Percentiles rank a stretch among this genome's conserved stretches.
Conservation (phyloP, 129 eudicot species). For the Escallonia herrerae region DNA sequence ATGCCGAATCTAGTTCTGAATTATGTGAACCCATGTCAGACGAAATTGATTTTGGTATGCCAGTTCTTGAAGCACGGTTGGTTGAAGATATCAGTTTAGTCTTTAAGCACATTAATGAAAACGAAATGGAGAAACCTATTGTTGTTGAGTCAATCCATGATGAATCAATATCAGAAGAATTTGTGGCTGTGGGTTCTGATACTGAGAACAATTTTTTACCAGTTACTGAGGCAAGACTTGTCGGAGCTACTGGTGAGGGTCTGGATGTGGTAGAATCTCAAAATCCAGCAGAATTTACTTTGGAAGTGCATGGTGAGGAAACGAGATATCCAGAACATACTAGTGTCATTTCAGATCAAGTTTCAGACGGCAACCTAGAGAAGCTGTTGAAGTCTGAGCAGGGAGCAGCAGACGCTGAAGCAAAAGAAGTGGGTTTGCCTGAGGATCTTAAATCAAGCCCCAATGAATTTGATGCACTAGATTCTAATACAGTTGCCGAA, state of each 20-base stretch:
- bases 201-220: neutral
- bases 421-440: conserved; percentile 8
- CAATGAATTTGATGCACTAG: conserved; percentile 5
- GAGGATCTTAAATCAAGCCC: conserved; percentile 13
- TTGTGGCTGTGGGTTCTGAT: conserved; percentile 4
- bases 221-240: conserved; percentile 2
- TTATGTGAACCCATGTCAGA: conserved; percentile 3
- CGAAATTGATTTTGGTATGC: conserved; percentile 12
- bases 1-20: conserved; percentile 1
- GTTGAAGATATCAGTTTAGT: conserved; percentile 21
- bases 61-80: conserved; percentile 23
- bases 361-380: conserved; percentile 3
- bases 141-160: conserved; percentile 9
- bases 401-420: conserved; percentile 2
- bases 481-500: conserved; percentile 7
- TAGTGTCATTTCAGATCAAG: neutral
- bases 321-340: conserved; percentile 3
- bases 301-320: conserved; percentile 5
- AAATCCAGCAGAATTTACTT: conserved; percentile 2
- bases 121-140: conserved; percentile 5
- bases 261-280: conserved; percentile 1
- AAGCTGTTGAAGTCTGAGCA: conserved; percentile 1
- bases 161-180: conserved; percentile 4
- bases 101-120: conserved; percentile 13
- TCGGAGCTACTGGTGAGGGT: conserved; percentile 7